These are phyloP conservation scores for Venturia pyrina DNA, from an alignment of 2,329 filamentous ascomycete species.

Conservation along the genomic window DNA sequence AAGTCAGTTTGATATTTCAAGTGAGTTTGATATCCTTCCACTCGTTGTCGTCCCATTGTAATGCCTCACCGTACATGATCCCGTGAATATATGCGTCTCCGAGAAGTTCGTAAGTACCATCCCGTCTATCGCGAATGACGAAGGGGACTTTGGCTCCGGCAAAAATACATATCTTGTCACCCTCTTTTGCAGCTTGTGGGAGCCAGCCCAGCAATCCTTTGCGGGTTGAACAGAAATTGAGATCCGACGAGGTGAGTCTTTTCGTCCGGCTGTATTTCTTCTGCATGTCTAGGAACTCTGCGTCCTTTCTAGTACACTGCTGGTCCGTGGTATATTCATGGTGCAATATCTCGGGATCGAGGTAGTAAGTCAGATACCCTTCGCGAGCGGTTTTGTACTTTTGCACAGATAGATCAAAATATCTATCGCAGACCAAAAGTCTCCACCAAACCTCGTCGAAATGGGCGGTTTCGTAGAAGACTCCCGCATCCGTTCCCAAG, in stretches of 20 bases:
- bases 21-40: background rate
- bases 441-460: background rate
- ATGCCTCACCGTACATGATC: slow-evolving; percentile 7
- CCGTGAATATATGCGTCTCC: slow-evolving; percentile 5
- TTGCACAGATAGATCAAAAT: background rate
- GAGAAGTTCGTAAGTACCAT: background rate
- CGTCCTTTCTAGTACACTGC: background rate
- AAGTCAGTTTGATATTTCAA: background rate
- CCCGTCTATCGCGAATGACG: background rate
- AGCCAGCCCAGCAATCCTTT: background rate
- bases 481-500: background rate
- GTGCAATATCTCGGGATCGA: background rate
- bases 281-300: background rate
- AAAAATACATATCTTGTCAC: background rate
- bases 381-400: background rate
- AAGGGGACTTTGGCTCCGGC: background rate
- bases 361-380: background rate
- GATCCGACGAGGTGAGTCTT: background rate
- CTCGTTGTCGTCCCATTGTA: background rate
- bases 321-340: background rate
- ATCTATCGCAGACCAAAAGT: background rate
- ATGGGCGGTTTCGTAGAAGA: background rate
- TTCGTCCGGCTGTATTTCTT: background rate
- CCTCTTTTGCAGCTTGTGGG: background rate
- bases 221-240: background rate